Evolutionary conservation across 1,139 yeast genomes (phyloP).

Genomic region (Hanseniaspora gamundiae): DNA sequence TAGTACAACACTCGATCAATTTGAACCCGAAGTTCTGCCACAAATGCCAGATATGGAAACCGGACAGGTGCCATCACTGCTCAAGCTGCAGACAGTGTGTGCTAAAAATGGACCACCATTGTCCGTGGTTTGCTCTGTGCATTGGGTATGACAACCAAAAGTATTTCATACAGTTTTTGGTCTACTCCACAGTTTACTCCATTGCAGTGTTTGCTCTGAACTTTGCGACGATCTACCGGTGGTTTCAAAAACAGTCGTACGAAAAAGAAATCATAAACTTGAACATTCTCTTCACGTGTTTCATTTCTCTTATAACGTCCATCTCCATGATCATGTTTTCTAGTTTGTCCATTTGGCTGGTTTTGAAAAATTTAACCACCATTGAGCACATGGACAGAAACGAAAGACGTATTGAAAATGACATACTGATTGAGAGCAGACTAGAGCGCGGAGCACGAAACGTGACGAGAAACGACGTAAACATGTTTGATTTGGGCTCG

Average conservation of each 20-base stretch:
- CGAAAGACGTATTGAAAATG: conserved; percentile 37
- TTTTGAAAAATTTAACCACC: conserved; percentile 60
- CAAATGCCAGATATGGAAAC: conserved; percentile 71
- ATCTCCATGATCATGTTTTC: conserved; percentile 50
- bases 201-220: conserved; percentile 21
- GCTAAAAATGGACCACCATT: conserved; percentile 78
- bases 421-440: conserved; percentile 14
- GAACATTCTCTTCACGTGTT: conserved; percentile 46
- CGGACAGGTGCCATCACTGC: conserved; percentile 90
- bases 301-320: conserved; percentile 52
- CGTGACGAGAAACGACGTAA: conserved; percentile 36
- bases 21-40: conserved; percentile 40
- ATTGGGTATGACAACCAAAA: conserved; percentile 77
- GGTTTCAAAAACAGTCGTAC: conserved; percentile 35
- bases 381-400: conserved; percentile 63
- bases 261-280: conserved; percentile 38
- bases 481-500: conserved; percentile 66
- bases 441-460: conserved; percentile 10
- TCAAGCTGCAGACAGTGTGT: conserved; percentile 59
- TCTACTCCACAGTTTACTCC: conserved; percentile 43
- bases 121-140: conserved; percentile 94
- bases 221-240: conserved; percentile 30
- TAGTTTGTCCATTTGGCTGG: conserved; percentile 46
- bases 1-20: conserved; percentile 22
- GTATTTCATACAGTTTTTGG: conserved; percentile 61